phyloP scores from a whole-genome alignment of 371 early-diverging fungal genomes.

The Mortierella sp. region DNA sequence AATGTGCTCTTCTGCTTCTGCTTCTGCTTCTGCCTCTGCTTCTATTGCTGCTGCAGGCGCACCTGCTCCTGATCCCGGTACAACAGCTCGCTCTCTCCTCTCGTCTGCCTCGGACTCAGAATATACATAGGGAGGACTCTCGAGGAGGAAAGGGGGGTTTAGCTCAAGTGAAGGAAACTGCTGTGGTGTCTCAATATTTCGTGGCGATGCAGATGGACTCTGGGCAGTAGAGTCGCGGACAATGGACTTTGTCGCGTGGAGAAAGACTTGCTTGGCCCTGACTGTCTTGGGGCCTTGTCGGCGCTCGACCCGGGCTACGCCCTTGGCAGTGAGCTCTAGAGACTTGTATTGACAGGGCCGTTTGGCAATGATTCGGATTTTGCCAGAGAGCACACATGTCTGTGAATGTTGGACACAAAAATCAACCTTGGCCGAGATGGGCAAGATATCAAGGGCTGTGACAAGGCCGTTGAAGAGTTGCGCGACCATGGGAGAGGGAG shows the following conservation, averaged over 20 bases:
- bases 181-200: constrained; percentile 13
- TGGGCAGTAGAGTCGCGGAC: constrained; percentile 11
- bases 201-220: constrained; percentile 8
- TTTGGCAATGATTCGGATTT: constrained; percentile 41
- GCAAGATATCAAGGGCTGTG: constrained; percentile 41
- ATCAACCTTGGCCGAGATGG: constrained; percentile 19
- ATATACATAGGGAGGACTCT: no score
- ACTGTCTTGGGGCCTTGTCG: constrained; percentile 28
- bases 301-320: constrained; percentile 18
- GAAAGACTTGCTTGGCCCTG: constrained; percentile 29
- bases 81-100: no score
- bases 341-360: constrained; percentile 42
- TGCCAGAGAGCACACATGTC: constrained; percentile 27
- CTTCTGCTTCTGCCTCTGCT: no score
- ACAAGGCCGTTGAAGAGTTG: constrained; percentile 39
- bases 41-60: no score
- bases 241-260: constrained; percentile 22
- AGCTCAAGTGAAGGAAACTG: not conserved
- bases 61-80: no score
- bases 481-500: constrained; percentile 13
- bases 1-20: no score
- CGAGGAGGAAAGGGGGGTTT: no score
- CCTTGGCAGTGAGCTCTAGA: constrained; percentile 29
- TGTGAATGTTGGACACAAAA: constrained; percentile 32
- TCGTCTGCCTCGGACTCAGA: no score